Evolutionary conservation across 2,329 filamentous ascomycete genomes (phyloP), one percentile per base, ranked within the genome.

Genomic region (Penicillium capsulatum): DNA sequence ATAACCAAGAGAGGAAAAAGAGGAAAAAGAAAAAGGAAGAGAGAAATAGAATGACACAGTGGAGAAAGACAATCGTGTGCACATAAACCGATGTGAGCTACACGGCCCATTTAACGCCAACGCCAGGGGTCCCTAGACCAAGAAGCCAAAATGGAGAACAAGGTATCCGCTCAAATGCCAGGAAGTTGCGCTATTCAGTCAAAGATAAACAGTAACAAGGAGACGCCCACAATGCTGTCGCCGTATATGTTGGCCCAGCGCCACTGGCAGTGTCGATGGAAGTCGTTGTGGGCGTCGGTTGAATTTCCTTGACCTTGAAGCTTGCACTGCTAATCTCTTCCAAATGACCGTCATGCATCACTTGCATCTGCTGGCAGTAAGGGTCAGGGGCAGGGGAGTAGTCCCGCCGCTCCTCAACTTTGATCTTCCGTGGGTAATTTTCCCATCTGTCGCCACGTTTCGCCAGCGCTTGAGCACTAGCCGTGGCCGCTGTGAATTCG

Each of bases 311-410:
- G 36, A 68, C 58, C 17, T 56, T 40, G 34, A 65, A 51, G 15
- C 54, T 51, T n/a, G 54, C 45, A 11, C 50, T 54, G 3, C 53
- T 53, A 13, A 60, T 49, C 17, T 58, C 45, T 7, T 44, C 42
- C 10, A 75, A 57, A 7, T 60, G 51, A 19, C 74, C 74, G 47
- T 79, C 67, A 33, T 74, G 61, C 38, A 79, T 63, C 9, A 84
- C 69, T 45, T 76, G 68, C 72, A 83, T 82, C 55, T 82, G 75
- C 53, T 83, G 72, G 54, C 81, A 85, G 58, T 82, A 84, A 1
- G 80, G 75, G 35, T 68, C 53, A 8, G 54, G 46, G 5, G 65
- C 58, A 22, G 59, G 60, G 7, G 67, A 58, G 4, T 68, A 63
- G 30, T 68, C 64, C 16, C 81, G 74, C 36, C 80, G 76, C 60